Conservation (phyloP, 345 rosid genomes). For the Hevea brasiliensis region DNA sequence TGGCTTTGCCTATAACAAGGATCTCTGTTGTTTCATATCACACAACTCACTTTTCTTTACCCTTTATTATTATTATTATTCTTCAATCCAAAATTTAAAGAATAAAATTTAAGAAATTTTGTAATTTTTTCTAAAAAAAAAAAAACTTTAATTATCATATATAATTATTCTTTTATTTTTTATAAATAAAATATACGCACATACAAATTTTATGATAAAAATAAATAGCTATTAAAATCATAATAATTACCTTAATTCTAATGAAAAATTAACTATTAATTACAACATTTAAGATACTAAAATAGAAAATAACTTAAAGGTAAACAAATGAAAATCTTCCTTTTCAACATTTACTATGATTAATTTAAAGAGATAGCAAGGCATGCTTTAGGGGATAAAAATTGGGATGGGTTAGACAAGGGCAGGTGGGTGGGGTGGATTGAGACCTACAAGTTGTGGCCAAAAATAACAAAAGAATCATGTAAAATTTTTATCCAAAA, state of each 20-base stretch:
- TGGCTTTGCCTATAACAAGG: not conserved
- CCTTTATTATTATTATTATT: no score
- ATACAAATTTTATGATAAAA: no score
- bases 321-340: no score
- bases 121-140: not conserved
- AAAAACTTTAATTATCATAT: no score
- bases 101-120: not conserved
- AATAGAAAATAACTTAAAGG: no score
- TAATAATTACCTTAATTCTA: no score
- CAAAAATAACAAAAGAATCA: not conserved
- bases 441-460: not conserved
- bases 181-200: no score
- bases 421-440: not conserved
- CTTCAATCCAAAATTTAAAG: not conserved
- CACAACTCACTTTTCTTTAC: not conserved
- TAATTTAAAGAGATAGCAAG: not conserved
- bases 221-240: no score
- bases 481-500: not conserved
- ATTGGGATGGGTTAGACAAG: constrained; percentile 5
- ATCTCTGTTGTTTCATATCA: not conserved
- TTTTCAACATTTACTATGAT: no score
- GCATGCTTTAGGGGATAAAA: not conserved
- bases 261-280: no score
- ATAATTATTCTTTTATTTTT: not conserved
- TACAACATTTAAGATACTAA: not conserved